Evolutionary conservation across 169 alveolate genomes (phyloP).

Genomic region (Plasmodium knowlesi): DNA sequence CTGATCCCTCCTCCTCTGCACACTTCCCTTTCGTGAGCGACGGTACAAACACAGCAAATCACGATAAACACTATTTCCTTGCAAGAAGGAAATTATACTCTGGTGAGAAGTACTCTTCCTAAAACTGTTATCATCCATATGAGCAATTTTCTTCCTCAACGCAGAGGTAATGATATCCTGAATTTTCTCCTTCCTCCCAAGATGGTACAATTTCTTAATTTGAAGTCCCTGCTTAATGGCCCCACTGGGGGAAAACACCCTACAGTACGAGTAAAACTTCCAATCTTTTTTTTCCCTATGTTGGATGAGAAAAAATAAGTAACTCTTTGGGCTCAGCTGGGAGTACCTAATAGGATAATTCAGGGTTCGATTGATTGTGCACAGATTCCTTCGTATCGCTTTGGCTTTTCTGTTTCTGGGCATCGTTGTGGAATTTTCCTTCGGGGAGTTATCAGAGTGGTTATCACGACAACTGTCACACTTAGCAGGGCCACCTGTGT

Average conservation of each 20-base stretch:
- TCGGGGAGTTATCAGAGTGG: background rate
- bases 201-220: slow-evolving; percentile 23
- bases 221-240: slow-evolving; percentile 43
- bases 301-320: slow-evolving; percentile 17
- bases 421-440: background rate
- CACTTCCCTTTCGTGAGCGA: background rate
- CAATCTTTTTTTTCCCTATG: background rate
- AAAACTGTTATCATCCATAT: background rate
- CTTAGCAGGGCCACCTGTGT: background rate
- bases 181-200: background rate
- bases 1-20: background rate
- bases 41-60: slow-evolving; percentile 14
- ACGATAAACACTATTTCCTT: slow-evolving; percentile 3
- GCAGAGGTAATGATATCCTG: background rate
- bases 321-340: slow-evolving; percentile 17
- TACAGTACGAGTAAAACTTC: slow-evolving; percentile 11
- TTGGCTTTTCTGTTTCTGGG: background rate
- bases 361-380: background rate
- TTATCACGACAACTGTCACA: background rate
- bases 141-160: slow-evolving; percentile 16
- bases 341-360: slow-evolving; percentile 13
- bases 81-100: background rate
- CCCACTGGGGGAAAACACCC: slow-evolving; percentile 10
- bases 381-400: background rate
- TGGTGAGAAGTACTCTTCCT: background rate